phyloP scores from a whole-genome alignment of 2,329 filamentous ascomycete genomes.

The Alternaria conjuncta region DNA sequence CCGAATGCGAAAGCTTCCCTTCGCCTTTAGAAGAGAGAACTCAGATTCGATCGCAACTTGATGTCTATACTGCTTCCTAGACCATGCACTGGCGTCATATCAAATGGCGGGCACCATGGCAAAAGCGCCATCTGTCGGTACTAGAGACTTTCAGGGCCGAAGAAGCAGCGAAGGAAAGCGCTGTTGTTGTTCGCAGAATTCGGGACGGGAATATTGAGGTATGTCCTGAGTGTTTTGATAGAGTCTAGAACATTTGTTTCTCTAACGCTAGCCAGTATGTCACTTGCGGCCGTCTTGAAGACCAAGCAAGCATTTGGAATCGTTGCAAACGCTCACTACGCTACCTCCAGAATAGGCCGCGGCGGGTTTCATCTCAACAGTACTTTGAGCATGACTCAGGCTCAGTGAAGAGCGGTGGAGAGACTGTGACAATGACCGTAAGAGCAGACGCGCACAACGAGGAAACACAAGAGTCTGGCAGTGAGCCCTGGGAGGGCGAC shows the following conservation, averaged over 20 bases:
- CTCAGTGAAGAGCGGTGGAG: neutral
- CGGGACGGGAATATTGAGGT: neutral
- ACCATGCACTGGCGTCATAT: conserved; percentile 10
- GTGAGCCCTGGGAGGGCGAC: neutral
- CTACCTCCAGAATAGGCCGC: neutral
- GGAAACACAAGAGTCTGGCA: neutral
- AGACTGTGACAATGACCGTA: neutral
- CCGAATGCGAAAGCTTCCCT: neutral
- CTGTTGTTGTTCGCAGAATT: neutral
- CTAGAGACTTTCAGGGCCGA: conserved; percentile 3
- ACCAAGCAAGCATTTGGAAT: neutral
- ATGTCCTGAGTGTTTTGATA: neutral
- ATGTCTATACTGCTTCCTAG: neutral
- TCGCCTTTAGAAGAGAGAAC: neutral
- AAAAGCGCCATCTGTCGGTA: neutral
- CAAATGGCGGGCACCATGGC: conserved; percentile 1
- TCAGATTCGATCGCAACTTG: neutral
- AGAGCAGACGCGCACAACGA: neutral
- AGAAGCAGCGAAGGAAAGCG: neutral
- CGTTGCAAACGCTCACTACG: conserved; percentile 1
- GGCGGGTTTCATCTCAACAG: neutral
- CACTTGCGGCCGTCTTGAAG: conserved; percentile 1
- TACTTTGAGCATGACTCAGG: neutral
- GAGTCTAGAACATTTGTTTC: neutral
- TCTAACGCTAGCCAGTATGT: neutral